Conservation (phyloP, 108 stramenopile genomes). For the Stephanodiscus minutulus region DNA sequence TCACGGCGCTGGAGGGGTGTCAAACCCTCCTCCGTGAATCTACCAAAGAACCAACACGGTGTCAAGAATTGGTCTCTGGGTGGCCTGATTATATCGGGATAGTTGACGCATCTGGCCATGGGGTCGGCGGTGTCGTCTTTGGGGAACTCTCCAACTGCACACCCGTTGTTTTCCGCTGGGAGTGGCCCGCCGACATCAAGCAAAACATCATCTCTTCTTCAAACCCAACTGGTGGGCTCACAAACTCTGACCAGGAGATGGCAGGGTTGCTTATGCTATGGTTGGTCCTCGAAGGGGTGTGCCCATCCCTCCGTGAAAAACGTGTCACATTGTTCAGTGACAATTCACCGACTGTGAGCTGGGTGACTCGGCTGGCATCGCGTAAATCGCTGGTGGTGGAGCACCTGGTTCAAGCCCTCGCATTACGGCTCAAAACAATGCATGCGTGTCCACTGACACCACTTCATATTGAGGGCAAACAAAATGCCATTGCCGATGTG, state of each 20-base stretch:
- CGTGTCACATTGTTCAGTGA: neutral
- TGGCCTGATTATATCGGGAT: neutral
- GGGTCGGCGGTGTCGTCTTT: neutral
- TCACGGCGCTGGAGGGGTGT: neutral
- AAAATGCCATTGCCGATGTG: neutral
- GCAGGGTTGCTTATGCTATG: slow-evolving; percentile 16
- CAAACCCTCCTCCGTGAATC: slow-evolving; percentile 2
- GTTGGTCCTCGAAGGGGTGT: slow-evolving; percentile 1
- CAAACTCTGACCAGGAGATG: slow-evolving; percentile 20
- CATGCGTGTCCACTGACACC: neutral
- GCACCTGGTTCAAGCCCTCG: slow-evolving; percentile 9
- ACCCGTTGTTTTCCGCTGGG: neutral
- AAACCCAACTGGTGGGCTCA: neutral
- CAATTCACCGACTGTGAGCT: neutral
- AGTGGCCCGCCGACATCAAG: neutral
- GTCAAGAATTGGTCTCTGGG: neutral
- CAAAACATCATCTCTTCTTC: neutral
- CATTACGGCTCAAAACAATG: neutral
- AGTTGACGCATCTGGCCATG: neutral
- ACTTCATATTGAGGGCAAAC: neutral
- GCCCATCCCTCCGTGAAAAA: neutral
- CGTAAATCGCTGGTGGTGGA: neutral
- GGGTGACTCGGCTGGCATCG: neutral
- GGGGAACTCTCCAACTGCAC: too few species aligned
- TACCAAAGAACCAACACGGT: neutral